A percentile compares a stretch with the other conserved stretches of the same genome.
phyloP scores from a whole-genome alignment of 306 rosid genomes.

The Clitoria ternatea region DNA sequence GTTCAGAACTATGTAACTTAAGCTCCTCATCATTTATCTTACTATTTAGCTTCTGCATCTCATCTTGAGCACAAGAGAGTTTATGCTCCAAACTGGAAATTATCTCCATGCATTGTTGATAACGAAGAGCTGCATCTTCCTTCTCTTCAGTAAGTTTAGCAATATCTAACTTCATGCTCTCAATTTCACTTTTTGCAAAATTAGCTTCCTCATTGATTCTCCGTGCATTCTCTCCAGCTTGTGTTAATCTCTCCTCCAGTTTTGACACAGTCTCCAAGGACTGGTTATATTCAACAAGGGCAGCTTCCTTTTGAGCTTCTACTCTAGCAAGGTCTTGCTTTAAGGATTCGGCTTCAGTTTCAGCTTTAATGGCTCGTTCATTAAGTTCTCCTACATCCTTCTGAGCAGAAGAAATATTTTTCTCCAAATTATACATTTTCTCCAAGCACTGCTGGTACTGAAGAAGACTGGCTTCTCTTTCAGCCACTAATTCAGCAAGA shows the following conservation, averaged over 20 bases:
- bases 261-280: conserved; percentile 49
- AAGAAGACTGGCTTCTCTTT: conserved; percentile 65
- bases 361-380: conserved; percentile 65
- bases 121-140: conserved; percentile 68
- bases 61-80: conserved; percentile 58
- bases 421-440: conserved; percentile 61
- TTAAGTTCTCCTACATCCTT: conserved; percentile 59
- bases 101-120: conserved; percentile 65
- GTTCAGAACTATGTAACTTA: conserved; percentile 65
- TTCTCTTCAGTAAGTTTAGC: conserved; percentile 63
- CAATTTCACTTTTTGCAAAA: conserved; percentile 56
- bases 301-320: conserved; percentile 64
- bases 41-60: conserved; percentile 50
- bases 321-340: conserved; percentile 60
- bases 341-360: conserved; percentile 55
- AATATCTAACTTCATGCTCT: conserved; percentile 53
- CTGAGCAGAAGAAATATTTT: conserved; percentile 43
- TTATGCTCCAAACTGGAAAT: conserved; percentile 64
- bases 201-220: conserved; percentile 46
- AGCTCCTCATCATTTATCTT: conserved; percentile 53
- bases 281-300: conserved; percentile 47
- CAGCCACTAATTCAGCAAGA: conserved; percentile 51
- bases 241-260: conserved; percentile 45
- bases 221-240: conserved; percentile 63
- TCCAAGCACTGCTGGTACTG: conserved; percentile 74